phyloP scores from a whole-genome alignment of 352 stramenopile species.

The Pythium rhizo-oryzae region DNA sequence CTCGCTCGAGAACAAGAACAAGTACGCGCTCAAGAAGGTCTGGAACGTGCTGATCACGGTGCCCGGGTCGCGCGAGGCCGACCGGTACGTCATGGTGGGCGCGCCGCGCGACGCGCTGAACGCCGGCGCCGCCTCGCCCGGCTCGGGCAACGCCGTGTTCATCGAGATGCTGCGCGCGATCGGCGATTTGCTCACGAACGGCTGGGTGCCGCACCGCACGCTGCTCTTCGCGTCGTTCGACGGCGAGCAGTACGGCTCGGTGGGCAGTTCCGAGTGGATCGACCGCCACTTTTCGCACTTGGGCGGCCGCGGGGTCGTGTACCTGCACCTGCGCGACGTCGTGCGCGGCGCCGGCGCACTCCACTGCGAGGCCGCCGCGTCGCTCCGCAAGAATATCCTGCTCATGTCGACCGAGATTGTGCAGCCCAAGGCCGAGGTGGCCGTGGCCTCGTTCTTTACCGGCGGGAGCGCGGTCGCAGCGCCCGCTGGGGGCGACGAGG shows the following conservation, averaged over 20 bases:
- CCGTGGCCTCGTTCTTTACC: conserved; percentile 51
- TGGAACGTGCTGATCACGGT: conserved; percentile 83
- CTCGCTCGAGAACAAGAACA: conserved; percentile 64
- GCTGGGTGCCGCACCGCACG: conserved; percentile 77
- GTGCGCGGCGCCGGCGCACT: conserved; percentile 67
- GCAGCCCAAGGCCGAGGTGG: conserved; percentile 59
- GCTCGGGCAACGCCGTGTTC: conserved; percentile 81
- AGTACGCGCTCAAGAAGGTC: conserved; percentile 72
- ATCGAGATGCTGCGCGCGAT: conserved; percentile 68
- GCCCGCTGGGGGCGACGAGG: no score
- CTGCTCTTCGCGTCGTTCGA: conserved; percentile 78
- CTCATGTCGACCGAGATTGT: conserved; percentile 68
- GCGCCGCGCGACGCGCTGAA: conserved; percentile 71
- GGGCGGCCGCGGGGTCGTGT: conserved; percentile 64
- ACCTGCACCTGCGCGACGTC: conserved; percentile 74
- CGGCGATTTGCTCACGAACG: conserved; percentile 60
- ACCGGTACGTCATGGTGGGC: conserved; percentile 80
- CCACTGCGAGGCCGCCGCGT: conserved; percentile 68
- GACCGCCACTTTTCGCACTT: conserved; percentile 74
- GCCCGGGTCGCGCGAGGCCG: conserved; percentile 64
- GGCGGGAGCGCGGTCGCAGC: no score
- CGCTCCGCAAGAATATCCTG: conserved; percentile 77
- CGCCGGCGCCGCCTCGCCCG: conserved; percentile 59
- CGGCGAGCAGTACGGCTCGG: conserved; percentile 76
- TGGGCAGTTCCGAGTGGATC: conserved; percentile 85